Base-by-base conservation (phyloP, 441 rosid genomes). In the Cnidoscolus chayamansa region DNA sequence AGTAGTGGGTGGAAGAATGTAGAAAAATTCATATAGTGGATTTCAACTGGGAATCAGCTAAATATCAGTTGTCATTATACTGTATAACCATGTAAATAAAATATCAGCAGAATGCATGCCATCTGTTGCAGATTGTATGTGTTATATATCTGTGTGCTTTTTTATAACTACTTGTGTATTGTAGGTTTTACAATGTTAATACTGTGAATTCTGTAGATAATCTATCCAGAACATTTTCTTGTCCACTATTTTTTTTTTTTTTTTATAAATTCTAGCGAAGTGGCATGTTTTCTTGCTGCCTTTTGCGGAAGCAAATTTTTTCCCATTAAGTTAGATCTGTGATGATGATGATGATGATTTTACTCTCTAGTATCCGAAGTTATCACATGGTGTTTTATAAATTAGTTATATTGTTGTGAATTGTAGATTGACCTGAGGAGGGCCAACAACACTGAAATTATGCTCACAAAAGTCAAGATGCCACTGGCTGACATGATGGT, bases 401-500 rank as follows among this genome's bases (percentile, higher is more conserved):
- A 30, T 47, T 71, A 31, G 12, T 68, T 30, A 9, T 80, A 69
- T 74, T 58, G 31, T 77, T 68, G 53, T 4, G 17, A 53, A 10
- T 72, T 89, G 76, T 81, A 95, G 99, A 74, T 95, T 80, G 99
- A 95, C 71, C 82, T 95, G 80, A 85, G 99, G 82, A 91, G 99
- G 86, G 98, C 99, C 75, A 86, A 95, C 79, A 95, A 95, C 87
- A 93, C 98, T 61, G 98, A 95, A 84, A 95, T 95, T 77, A 95
- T 93, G 99, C 99, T 95, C 73, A 95, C 99, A 54, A 95, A 95
- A 87, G 97, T 95, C 56, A 95, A 95, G 88, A 95, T 95, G 99
- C 96, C 97, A 15, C 92, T 95, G 68, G 78, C 98, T 71, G 97
- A 93, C 85, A 90, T 95, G 99, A 95, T 95, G 99, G 99, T 95